Conservation (phyloP, 2,329 filamentous ascomycete species). For the Colletotrichum ledebouriae region DNA sequence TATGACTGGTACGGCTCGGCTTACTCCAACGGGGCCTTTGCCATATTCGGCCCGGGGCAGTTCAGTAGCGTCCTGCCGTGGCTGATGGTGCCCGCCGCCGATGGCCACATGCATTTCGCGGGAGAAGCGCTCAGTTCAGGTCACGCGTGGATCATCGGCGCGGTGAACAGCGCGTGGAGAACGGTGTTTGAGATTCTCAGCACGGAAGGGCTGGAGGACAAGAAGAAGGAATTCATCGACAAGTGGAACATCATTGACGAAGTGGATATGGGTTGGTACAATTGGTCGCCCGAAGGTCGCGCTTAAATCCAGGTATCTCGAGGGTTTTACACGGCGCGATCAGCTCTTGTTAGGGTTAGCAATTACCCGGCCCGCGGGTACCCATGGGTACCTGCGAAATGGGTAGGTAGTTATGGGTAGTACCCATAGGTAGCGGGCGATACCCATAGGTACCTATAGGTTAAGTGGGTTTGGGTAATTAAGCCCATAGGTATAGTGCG, state of each 20-base stretch:
- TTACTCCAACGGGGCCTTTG: slow-evolving; percentile 46
- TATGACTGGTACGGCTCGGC: slow-evolving; percentile 47
- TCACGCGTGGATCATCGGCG: slow-evolving; percentile 47
- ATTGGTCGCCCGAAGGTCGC: slow-evolving; percentile 41
- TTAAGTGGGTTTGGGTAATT: too few species aligned
- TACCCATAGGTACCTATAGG: too few species aligned
- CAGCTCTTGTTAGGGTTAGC: too few species aligned
- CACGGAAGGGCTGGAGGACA: slow-evolving; percentile 43
- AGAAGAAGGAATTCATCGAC: slow-evolving; percentile 42
- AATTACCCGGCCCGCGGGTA: too few species aligned
- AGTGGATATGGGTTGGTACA: slow-evolving; percentile 46
- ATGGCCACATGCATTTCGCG: slow-evolving; percentile 46
- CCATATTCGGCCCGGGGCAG: slow-evolving; percentile 46
- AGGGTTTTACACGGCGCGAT: too few species aligned
- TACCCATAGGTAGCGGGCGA: too few species aligned
- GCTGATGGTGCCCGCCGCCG: slow-evolving; percentile 45
- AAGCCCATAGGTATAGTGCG: too few species aligned
- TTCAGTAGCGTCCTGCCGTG: slow-evolving; percentile 45
- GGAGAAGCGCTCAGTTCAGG: slow-evolving; percentile 47
- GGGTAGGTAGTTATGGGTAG: too few species aligned
- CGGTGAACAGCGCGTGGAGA: slow-evolving; percentile 46
- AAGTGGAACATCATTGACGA: slow-evolving; percentile 44
- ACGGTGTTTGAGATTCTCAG: slow-evolving; percentile 44
- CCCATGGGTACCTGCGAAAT: too few species aligned
- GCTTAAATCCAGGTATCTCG: too few species aligned